Percentiles rank a stretch among this genome's conserved stretches.
Conservation (phyloP, 129 eudicot species). For the Lonicera japonica region DNA sequence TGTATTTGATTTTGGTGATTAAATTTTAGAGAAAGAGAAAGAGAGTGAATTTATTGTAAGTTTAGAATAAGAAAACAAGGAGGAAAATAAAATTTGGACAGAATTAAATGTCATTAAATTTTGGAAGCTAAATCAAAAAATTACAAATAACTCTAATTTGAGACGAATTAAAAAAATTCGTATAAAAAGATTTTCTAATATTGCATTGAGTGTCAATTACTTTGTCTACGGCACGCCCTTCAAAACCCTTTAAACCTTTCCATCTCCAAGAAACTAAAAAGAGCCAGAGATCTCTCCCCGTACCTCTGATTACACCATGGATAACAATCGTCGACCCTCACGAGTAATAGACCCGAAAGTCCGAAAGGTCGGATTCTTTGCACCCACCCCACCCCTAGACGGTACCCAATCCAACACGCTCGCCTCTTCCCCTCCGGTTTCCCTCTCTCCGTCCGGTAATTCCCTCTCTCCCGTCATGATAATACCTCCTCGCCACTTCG, state of each 20-base stretch:
- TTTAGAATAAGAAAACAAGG: no score
- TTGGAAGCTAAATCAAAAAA: no score
- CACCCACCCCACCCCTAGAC: slow-evolving; percentile 43
- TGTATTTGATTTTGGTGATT: no score
- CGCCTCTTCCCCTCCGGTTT: slow-evolving; percentile 13
- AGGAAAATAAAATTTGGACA: no score
- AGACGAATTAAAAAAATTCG: no score
- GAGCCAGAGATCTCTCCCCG: background rate
- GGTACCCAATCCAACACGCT: slow-evolving; percentile 41
- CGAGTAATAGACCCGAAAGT: slow-evolving; percentile 70
- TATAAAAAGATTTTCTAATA: no score
- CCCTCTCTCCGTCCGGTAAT: slow-evolving; percentile 14
- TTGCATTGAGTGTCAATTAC: no score
- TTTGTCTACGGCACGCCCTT: background rate
- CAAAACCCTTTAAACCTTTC: background rate
- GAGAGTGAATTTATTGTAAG: no score
- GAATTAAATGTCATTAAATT: no score
- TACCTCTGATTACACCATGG: slow-evolving; percentile 29
- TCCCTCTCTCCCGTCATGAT: slow-evolving; percentile 81
- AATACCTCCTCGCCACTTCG: slow-evolving; percentile 66
- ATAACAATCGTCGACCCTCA: slow-evolving; percentile 60
- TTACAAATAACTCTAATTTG: no score
- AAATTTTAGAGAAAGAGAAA: no score
- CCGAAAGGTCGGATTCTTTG: slow-evolving; percentile 80
- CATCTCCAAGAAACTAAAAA: background rate